Base-by-base conservation (phyloP, 2,329 filamentous ascomycete species). In the Diaporthe vaccinii region DNA sequence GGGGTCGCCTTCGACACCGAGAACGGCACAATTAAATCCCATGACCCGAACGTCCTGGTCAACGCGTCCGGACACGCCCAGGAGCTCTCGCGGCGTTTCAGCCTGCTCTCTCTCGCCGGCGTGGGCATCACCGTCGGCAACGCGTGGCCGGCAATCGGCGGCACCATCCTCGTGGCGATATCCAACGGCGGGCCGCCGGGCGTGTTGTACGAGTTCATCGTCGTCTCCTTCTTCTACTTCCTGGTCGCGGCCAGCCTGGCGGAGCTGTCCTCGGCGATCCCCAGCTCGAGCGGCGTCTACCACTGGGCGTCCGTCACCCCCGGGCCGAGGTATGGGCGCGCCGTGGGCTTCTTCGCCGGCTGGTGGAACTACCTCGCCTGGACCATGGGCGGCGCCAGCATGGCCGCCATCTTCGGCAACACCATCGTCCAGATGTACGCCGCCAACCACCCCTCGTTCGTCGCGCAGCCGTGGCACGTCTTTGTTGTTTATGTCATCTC, bases 161-260 rank as follows among this genome's bases (percentile, higher is more conserved):
- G 85, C 34, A 84, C 84, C 14, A 85, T 85, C 71, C 85, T 87
- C 20, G 84, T 88, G 58, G 89, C 89, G 31, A 86, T 92, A 76
- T 87, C 85, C 79, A 92, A 93, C 82, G 91, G 91, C 76, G 91
- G 91, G 0, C 88, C 90, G 0, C 88, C 91, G 0, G 90, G 90
- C 20, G 88, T 91, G 0, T 82, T 93, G 2, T 93, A 92, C 81
- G 91, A 92, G 82, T 91, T 92, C 79, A 80, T 87, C 73, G 80
- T 80, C 46, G 85, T 86, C 0, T 85, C 84, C 6, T 75, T 85
- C 67, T 91, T 89, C 78, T 92, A 92, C 83, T 90, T 88, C 85
- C 82, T 89, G 69, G 86, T 92, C 34, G 89, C 89, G 0, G 89
- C 89, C 6, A 90, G 87, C 17, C 87, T 92, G 74, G 90, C 90